Conservation (phyloP, 2,329 filamentous ascomycete species). For the Exophiala spinifera region DNA sequence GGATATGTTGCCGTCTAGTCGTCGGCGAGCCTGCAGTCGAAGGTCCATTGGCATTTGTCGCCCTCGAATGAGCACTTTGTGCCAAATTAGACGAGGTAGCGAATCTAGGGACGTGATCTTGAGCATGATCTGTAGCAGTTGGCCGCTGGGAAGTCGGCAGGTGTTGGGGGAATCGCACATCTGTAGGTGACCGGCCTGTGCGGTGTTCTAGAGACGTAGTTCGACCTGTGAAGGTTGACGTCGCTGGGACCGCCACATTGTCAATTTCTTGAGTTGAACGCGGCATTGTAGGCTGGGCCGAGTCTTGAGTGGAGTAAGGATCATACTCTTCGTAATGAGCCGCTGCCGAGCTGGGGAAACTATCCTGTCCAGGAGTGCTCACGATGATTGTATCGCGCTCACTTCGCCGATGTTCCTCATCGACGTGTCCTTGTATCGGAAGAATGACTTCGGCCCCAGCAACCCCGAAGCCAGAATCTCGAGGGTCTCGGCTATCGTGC, state of each 20-base stretch:
- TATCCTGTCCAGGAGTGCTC: background rate
- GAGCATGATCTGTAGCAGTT: background rate
- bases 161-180: constrained; percentile 14
- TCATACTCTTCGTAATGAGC: background rate
- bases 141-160: constrained; percentile 4
- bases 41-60: constrained; percentile 17
- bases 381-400: background rate
- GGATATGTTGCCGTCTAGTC: constrained; percentile 23
- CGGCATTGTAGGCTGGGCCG: background rate
- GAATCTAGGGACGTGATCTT: constrained; percentile 8
- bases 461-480: constrained; percentile 23
- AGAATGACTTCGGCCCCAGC: constrained; percentile 8
- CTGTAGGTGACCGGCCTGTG: constrained; percentile 1
- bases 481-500: background rate
- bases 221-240: constrained; percentile 13
- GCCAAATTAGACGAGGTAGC: constrained; percentile 10
- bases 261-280: background rate
- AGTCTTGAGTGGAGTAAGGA: constrained; percentile 1
- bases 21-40: constrained; percentile 21
- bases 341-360: background rate
- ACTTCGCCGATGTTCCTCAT: background rate
- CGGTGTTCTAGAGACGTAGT: constrained; percentile 13
- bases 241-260: constrained; percentile 1
- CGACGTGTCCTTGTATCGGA: background rate
- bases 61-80: constrained; percentile 17